A percentile compares a stretch with the other conserved stretches of the same genome.
These are phyloP conservation scores for Mollisiaceae sp. DNA, from an alignment of 2,329 filamentous ascomycete species.

Conservation along the genomic window DNA sequence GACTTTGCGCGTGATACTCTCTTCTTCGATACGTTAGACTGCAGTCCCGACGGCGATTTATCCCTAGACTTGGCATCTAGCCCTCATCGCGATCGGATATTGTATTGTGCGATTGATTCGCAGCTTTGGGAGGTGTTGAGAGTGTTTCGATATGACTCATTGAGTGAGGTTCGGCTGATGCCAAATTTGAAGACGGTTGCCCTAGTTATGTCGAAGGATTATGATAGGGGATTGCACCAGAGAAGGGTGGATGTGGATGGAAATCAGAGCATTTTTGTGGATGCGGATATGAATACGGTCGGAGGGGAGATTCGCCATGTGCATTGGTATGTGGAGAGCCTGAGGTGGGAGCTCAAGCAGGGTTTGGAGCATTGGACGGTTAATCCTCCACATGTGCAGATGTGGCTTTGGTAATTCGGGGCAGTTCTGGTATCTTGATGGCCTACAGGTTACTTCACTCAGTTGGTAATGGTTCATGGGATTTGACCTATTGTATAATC, in stretches of 20 bases:
- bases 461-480: neutral
- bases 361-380: slow-evolving; percentile 24
- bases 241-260: slow-evolving; percentile 21
- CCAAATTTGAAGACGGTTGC: slow-evolving; percentile 34
- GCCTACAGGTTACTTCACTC: neutral
- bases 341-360: slow-evolving; percentile 33
- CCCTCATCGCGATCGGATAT: slow-evolving; percentile 32
- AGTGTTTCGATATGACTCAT: slow-evolving; percentile 32
- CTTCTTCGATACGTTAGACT: slow-evolving; percentile 39
- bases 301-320: slow-evolving; percentile 32
- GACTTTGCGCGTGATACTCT: slow-evolving; percentile 36
- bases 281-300: slow-evolving; percentile 28
- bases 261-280: slow-evolving; percentile 20
- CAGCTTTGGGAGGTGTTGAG: slow-evolving; percentile 39
- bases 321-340: slow-evolving; percentile 32
- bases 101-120: slow-evolving; percentile 33
- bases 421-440: neutral
- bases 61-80: slow-evolving; percentile 34
- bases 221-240: slow-evolving; percentile 17
- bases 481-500: neutral
- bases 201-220: slow-evolving; percentile 34
- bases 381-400: slow-evolving; percentile 32
- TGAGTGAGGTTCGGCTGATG: slow-evolving; percentile 35
- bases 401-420: slow-evolving; percentile 34
- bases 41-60: slow-evolving; percentile 37